These are phyloP conservation scores for Schizochytrium sp. DNA, from an alignment of 108 stramenopile genomes.

Conservation along the genomic window DNA sequence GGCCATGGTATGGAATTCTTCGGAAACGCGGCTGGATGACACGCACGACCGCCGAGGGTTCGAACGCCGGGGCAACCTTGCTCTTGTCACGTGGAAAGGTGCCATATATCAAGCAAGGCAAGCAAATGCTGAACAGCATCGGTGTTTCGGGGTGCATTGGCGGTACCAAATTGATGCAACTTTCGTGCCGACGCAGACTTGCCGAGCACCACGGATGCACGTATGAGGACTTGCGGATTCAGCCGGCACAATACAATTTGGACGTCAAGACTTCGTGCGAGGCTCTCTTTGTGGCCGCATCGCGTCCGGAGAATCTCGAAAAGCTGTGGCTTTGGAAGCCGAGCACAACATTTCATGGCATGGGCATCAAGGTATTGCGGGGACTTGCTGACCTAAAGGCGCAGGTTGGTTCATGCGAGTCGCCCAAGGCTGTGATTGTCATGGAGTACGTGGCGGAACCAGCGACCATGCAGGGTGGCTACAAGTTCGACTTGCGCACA, in stretches of 20 bases:
- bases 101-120: background rate
- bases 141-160: slow-evolving; percentile 12
- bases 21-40: background rate
- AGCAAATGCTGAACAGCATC: slow-evolving; percentile 18
- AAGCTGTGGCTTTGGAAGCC: slow-evolving; percentile 3
- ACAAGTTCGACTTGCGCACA: slow-evolving; percentile 11
- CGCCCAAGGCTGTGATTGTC: background rate
- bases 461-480: background rate
- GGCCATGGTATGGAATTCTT: background rate
- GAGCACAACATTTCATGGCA: background rate
- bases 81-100: background rate
- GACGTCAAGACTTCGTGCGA: background rate
- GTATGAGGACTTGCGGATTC: background rate
- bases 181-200: background rate
- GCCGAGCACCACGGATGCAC: background rate
- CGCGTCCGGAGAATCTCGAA: background rate
- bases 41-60: background rate
- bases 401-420: background rate
- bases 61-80: background rate
- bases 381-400: background rate
- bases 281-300: background rate
- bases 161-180: background rate
- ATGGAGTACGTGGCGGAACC: slow-evolving; percentile 8
- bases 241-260: background rate
- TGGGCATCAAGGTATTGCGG: background rate